Percentiles rank a stretch among this genome's conserved stretches.
phyloP scores from a whole-genome alignment of 1,284 basidiomycete species.

The Paramarasmius palmivorus region DNA sequence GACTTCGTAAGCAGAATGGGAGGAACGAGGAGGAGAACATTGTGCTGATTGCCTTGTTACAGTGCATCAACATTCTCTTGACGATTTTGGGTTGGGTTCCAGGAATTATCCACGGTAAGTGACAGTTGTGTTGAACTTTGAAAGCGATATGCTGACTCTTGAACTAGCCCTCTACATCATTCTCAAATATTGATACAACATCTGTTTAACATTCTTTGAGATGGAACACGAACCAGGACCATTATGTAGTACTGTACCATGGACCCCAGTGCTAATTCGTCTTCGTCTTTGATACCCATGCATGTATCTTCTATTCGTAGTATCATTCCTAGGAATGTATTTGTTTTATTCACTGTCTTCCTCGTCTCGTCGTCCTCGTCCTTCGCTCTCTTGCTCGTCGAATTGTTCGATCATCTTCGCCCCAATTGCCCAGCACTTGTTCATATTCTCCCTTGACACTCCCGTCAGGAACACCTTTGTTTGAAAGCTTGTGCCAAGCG shows the following conservation, averaged over 20 bases:
- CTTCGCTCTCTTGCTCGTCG: constrained; percentile 71
- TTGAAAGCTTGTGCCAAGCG: constrained; percentile 60
- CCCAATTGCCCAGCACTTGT: constrained; percentile 73
- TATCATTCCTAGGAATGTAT: constrained; percentile 25
- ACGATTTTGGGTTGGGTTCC: constrained; percentile 75
- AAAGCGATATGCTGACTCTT: constrained; percentile 8
- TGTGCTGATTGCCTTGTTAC: not conserved
- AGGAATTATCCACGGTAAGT: constrained; percentile 71
- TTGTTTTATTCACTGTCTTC: constrained; percentile 28
- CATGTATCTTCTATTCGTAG: constrained; percentile 27
- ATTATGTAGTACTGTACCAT: not conserved
- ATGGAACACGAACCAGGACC: not conserved
- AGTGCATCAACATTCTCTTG: constrained; percentile 72
- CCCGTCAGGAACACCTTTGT: constrained; percentile 45
- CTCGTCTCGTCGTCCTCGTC: constrained; percentile 49
- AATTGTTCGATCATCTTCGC: constrained; percentile 76
- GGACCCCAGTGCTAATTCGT: not conserved
- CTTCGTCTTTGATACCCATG: constrained; percentile 4
- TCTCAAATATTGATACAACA: constrained; percentile 55
- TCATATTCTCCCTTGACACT: constrained; percentile 52
- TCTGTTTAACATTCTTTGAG: too few relatives aligned
- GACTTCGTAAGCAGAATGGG: constrained; percentile 53
- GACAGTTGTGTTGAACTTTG: not conserved
- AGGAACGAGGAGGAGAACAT: not conserved
- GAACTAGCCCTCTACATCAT: constrained; percentile 72